Evolutionary conservation across 768 basidiomycete species (phyloP).

Genomic region (Lactarius indigo): DNA sequence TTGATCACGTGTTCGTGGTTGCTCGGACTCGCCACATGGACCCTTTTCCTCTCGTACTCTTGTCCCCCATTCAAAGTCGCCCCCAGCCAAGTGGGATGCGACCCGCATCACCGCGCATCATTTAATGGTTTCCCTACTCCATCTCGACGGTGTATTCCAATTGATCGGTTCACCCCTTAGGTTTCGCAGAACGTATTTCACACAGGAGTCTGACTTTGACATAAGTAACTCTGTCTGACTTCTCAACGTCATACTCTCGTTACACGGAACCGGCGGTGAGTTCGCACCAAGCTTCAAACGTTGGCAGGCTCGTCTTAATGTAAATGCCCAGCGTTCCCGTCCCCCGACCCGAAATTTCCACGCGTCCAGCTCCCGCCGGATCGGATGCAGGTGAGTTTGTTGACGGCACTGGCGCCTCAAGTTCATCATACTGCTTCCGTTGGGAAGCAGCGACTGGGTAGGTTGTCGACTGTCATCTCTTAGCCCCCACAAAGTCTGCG

Average conservation of each 20-base stretch:
- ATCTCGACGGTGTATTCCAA: not conserved
- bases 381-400: slow-evolving; percentile 7
- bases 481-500: slow-evolving; percentile 28
- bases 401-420: not conserved
- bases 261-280: slow-evolving; percentile 24
- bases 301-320: slow-evolving; percentile 34
- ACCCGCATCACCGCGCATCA: slow-evolving; percentile 12
- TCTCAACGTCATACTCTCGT: slow-evolving; percentile 17
- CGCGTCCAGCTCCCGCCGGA: not conserved
- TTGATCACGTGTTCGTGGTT: no score
- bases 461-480: slow-evolving; percentile 30
- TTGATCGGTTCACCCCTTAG: slow-evolving; percentile 15
- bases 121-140: not conserved
- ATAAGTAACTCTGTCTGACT: slow-evolving; percentile 10
- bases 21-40: not conserved
- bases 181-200: slow-evolving; percentile 6
- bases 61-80: slow-evolving; percentile 14
- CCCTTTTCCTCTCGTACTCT: slow-evolving; percentile 2
- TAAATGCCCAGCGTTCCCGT: slow-evolving; percentile 34
- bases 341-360: slow-evolving; percentile 58
- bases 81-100: slow-evolving; percentile 1
- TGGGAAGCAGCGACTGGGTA: slow-evolving; percentile 20
- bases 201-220: slow-evolving; percentile 6
- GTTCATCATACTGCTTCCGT: no score
- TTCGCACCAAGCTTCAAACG: not conserved